Base-by-base conservation (phyloP, 2,329 filamentous ascomycete genomes). In the Fusarium heterosporum region DNA sequence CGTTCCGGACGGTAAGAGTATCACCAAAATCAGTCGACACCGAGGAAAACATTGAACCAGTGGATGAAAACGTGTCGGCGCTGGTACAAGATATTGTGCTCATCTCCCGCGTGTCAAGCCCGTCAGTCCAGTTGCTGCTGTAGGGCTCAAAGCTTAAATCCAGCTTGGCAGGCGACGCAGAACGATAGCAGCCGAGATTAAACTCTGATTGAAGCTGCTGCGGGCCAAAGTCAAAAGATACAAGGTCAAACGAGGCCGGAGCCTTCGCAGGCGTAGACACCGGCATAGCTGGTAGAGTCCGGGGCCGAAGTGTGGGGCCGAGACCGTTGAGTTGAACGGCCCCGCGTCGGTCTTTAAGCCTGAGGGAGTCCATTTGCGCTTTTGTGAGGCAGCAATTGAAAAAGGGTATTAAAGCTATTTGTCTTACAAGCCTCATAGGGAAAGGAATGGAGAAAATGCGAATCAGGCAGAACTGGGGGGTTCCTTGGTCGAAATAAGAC, bases 31-130 rank as follows among this genome's bases (percentile, higher is more conserved):
- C 76, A 6, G 74, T 76, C n/a, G 71, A 71, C 1, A 75, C 60
- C 3, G 76, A 72, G 0, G 77, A 78, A 8, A 74, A 38, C 4
- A 73, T 68, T 5, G 75, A 77, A 11, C 73, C 72, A 4, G 69
- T 66, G 6, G 77, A 77, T 1, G 75, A 77, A 2, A 71, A 68
- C 0, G 71, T 74, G 36, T 74, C 69, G 29, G 64, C 66, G 48
- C 74, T 75, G 11, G 65, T 42, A 26, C 48, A 55, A 17, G 61
- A 65, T 26, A 55, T 58, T 7, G 65, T 73, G 65, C 74, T 77
- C 60, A 68, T 53, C 9, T 72, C 66, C n/a, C 61, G 51, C 38
- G 32, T 47, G 22, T 58, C 60, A 6, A 32, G 11, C 7, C 29
- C 51, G 22, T 43, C 51, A 30, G 59, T 39, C 42, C 49, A 68